These are phyloP conservation scores for Taphrina betulina DNA, from an alignment of 1,139 yeast species.

Conservation along the genomic window DNA sequence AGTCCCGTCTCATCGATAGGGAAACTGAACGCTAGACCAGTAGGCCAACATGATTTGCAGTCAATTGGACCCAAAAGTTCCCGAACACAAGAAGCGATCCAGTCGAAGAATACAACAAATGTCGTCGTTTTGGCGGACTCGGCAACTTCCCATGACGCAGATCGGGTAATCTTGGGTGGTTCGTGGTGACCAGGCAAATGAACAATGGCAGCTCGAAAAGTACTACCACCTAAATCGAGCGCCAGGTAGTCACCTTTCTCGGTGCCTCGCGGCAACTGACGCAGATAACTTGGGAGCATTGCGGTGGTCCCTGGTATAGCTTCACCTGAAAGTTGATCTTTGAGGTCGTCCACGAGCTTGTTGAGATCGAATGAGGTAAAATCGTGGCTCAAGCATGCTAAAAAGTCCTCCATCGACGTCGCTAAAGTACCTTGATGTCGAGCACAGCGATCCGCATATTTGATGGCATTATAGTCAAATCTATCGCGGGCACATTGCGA, in stretches of 20 bases:
- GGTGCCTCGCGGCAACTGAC: constrained; percentile 68
- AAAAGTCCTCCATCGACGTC: too few relatives aligned
- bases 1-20: constrained; percentile 74
- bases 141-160: constrained; percentile 37
- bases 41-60: constrained; percentile 48
- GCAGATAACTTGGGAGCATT: constrained; percentile 76
- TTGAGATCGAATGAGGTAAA: too few relatives aligned
- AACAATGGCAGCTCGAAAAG: constrained; percentile 75
- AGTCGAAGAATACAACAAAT: constrained; percentile 62
- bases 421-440: too few relatives aligned
- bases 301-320: too few relatives aligned
- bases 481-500: too few relatives aligned
- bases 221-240: constrained; percentile 76
- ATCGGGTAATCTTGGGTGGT: neutral
- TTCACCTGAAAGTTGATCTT: too few relatives aligned
- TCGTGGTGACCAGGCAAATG: constrained; percentile 66
- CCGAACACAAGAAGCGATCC: constrained; percentile 56
- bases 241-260: constrained; percentile 76
- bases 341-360: too few relatives aligned
- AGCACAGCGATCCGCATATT: too few relatives aligned
- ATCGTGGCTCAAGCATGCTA: too few relatives aligned
- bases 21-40: constrained; percentile 81
- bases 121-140: constrained; percentile 42
- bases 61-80: constrained; percentile 40
- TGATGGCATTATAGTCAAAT: too few relatives aligned